Base-by-base conservation (phyloP, 768 basidiomycete genomes). In the Peribolospora kevripleyi region DNA sequence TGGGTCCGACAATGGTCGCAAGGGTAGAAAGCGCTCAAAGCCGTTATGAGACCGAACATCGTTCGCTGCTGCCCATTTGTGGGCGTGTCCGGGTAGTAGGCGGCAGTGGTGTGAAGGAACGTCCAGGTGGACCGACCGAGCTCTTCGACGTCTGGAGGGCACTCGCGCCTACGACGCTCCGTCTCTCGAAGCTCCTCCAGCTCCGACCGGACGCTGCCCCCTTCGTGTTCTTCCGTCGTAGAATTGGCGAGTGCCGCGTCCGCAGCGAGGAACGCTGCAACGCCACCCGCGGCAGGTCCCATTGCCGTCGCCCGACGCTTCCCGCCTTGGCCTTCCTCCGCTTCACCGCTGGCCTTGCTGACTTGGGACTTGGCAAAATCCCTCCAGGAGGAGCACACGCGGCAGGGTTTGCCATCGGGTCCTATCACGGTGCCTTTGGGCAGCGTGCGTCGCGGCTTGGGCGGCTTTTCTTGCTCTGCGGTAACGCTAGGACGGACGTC, bases 71-170 rank as follows among this genome's bases (percentile, higher is more conserved):
- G 85, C 5, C 70, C 69, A 1, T 78, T 72, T 0, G 80, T 76
- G 0, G 91, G 85, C 11, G 70, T 68, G n/a, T 80, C 77, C 38
- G 91, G 88, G 69, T 88, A 97, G 68, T 95, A 93, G 25, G 91
- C 86, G 0, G 88, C 90, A 5, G 91, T 81, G 7, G 87, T 80
- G 64, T 95, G 91, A 41, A 97, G 73, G 74, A 97, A 97, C 11
- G 87, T 81, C 91, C 91, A 95, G 2, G 91, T 91, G 48, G 90
- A 82, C 51, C 79, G 78, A 2, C 91, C 91, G 51, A 97, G 79
- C 56, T 78, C 73, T 64, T 88, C 85, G 48, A 80, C 80, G 67
- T 95, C 90, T 0, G 88, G 80, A 9, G 91, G 91, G 65, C 91
- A 97, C 55, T 82, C 72, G 25, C 25, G 25, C 25, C 25, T 25